A percentile compares a stretch with the other conserved stretches of the same genome.
Conservation (phyloP, 2,329 filamentous ascomycete species). For the Xylariaceae sp. region DNA sequence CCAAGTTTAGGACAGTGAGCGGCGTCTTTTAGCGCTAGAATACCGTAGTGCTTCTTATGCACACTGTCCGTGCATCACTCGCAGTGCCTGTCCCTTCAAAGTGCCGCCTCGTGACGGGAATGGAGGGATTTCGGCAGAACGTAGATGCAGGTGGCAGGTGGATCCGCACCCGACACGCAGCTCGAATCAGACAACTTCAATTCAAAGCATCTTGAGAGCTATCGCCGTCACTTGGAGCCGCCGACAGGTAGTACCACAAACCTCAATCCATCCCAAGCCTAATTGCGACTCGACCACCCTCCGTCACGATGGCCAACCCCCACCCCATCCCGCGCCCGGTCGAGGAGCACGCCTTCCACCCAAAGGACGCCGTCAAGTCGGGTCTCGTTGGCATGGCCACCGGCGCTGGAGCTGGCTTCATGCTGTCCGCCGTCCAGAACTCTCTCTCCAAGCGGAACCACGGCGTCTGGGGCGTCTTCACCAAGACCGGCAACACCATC, state of each 20-base stretch:
- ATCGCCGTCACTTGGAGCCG: neutral
- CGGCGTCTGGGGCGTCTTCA: slow-evolving; percentile 75
- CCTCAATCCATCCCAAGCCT: neutral
- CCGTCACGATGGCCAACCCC: slow-evolving; percentile 32
- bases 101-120: no score
- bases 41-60: no score
- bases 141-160: neutral
- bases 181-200: slow-evolving; percentile 13
- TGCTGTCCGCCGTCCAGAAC: slow-evolving; percentile 79
- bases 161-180: no score
- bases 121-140: slow-evolving; percentile 8
- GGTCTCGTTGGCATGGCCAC: slow-evolving; percentile 62
- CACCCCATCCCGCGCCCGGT: slow-evolving; percentile 22
- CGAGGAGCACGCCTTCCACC: slow-evolving; percentile 56
- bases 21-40: no score
- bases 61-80: no score
- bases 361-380: slow-evolving; percentile 69
- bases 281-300: slow-evolving; percentile 20
- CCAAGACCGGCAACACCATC: slow-evolving; percentile 71
- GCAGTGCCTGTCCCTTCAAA: no score
- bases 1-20: no score
- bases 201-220: neutral
- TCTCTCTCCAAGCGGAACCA: slow-evolving; percentile 79
- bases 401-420: slow-evolving; percentile 64
- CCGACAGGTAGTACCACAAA: neutral